phyloP scores from a whole-genome alignment of 257 asterid genomes.

The Solanum dulcamara region DNA sequence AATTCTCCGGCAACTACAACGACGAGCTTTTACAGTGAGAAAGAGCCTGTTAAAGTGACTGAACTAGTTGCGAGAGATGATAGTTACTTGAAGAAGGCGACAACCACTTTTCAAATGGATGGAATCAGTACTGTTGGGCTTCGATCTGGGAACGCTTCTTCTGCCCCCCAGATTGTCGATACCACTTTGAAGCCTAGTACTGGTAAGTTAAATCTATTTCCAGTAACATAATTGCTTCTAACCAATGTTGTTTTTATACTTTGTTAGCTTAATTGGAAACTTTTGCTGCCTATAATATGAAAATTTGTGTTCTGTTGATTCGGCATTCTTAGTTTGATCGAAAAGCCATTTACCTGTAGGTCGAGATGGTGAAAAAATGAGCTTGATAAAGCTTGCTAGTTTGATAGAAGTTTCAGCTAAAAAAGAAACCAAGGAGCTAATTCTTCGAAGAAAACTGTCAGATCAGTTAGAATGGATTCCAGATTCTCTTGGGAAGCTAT shows the following conservation, averaged over 20 bases:
- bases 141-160: constrained; percentile 19
- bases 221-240: background rate
- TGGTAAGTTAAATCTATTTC: constrained; percentile 26
- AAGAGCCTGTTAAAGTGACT: constrained; percentile 29
- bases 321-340: background rate
- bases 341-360: constrained; percentile 30
- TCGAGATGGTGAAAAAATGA: constrained; percentile 63
- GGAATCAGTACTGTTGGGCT: constrained; percentile 26
- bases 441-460: constrained; percentile 43
- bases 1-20: constrained; percentile 23
- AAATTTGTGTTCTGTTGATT: too few relatives aligned
- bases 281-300: background rate
- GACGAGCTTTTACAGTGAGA: constrained; percentile 32
- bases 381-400: constrained; percentile 73
- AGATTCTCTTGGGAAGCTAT: constrained; percentile 10
- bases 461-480: constrained; percentile 91
- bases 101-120: constrained; percentile 23
- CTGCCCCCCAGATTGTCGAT: constrained; percentile 49
- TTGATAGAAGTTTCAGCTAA: constrained; percentile 69
- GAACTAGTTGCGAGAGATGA: constrained; percentile 51
- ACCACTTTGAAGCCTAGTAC: constrained; percentile 44
- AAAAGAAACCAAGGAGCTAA: constrained; percentile 63
- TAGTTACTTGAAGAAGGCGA: constrained; percentile 49
- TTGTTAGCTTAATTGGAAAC: background rate
- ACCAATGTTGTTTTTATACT: background rate